Base-by-base conservation (phyloP, 768 basidiomycete species). In the Boletus tomentosulus region DNA sequence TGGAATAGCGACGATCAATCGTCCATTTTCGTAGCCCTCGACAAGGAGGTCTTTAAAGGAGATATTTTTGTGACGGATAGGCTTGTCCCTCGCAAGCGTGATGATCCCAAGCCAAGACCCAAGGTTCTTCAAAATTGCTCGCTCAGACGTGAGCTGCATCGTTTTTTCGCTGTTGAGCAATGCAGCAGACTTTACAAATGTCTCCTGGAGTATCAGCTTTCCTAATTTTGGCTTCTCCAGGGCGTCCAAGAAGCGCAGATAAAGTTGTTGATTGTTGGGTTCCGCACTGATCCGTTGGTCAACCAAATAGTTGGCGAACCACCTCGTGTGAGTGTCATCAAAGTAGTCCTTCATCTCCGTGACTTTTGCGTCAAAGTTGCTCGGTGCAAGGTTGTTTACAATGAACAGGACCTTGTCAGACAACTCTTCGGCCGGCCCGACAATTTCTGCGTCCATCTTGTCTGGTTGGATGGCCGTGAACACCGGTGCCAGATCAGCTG, bases 291-390 rank as follows among this genome's bases (percentile, higher is more conserved):
- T 85, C 35, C 97, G 89, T 65, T 98, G 92, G 63, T 95, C 92
- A 34, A 99, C 94, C 46, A 99, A 80, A 70, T 98, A 99, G 67
- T 97, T 89, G 43, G 97, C 96, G 64, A 99, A 97, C 97, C 97
- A 99, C 44, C 89, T 81, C 8, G 92, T 84, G 66, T 93, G 85
- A 38, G 82, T 76, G 61, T 94, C 88, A 44, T 88, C 80, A 71
- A 96, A 96, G 52, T 89, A 77, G 31, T 83, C 84, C 51, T 78
- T 79, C 87, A 99, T 93, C 63, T 98, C 97, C 31, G 73, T 69
- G 34, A 94, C 74, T 71, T 99, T 99, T 25, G 78, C 62, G 35
- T 93, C 93, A 56, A 97, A 95, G 67, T 98, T 99, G 69, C 78
- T 89, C 10, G 92, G 90, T 0, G 96, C 94, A 53, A 99, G 80